Conservation (phyloP, 768 basidiomycete species). For the Macrocybe gigantea region DNA sequence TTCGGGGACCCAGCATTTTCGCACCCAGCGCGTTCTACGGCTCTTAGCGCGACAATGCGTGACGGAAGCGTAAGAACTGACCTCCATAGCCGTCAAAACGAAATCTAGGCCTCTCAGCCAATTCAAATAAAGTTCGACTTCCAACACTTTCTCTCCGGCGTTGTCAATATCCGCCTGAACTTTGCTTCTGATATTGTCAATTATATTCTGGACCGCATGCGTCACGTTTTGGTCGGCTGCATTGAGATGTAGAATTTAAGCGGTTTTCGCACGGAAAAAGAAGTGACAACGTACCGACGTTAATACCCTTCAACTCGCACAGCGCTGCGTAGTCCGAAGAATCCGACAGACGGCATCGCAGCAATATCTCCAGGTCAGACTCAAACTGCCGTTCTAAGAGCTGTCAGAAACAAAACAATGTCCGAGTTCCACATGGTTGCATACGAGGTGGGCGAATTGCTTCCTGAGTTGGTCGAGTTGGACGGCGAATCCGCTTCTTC, state of each 20-base stretch:
- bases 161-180: conserved; percentile 24
- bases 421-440: not conserved
- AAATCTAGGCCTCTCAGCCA: conserved; percentile 36
- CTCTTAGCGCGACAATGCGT: not conserved
- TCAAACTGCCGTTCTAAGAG: conserved; percentile 5
- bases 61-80: conserved; percentile 11
- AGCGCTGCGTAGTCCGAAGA: conserved; percentile 9
- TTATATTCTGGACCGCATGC: conserved; percentile 23
- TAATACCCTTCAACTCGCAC: conserved; percentile 11
- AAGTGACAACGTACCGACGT: conserved; percentile 3
- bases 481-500: conserved; percentile 10
- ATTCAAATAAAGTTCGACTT: conserved; percentile 36
- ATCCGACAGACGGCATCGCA: conserved; percentile 9
- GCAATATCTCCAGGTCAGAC: conserved; percentile 12
- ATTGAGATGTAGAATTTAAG: not conserved
- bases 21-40: conserved; percentile 29
- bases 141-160: conserved; percentile 24
- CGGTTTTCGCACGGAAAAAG: conserved; percentile 5
- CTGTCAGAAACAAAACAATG: not conserved
- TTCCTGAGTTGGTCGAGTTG: not conserved
- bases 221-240: conserved; percentile 10
- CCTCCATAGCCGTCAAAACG: conserved; percentile 31
- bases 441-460: conserved; percentile 6
- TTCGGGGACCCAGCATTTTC: conserved; percentile 29
- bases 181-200: conserved; percentile 23